These are phyloP conservation scores for Clonostachys byssicola DNA, from an alignment of 2,329 filamentous ascomycete species.

Conservation along the genomic window DNA sequence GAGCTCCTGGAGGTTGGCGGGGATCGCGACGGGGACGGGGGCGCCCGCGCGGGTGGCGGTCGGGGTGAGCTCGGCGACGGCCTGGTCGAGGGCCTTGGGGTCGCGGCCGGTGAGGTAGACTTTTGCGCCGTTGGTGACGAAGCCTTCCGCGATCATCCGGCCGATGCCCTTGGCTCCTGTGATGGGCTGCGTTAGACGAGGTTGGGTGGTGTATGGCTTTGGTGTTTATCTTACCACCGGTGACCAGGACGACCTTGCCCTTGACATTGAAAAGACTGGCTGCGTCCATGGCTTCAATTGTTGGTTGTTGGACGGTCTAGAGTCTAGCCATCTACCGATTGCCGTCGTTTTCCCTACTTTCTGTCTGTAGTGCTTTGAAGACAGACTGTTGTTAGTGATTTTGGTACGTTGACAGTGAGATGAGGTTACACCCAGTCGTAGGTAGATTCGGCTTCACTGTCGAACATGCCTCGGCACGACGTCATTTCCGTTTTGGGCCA, in stretches of 20 bases:
- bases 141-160: slow-evolving; percentile 64
- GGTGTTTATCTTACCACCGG: slow-evolving; percentile 30
- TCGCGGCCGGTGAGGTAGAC: slow-evolving; percentile 66
- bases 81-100: slow-evolving; percentile 48
- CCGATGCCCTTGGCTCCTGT: slow-evolving; percentile 57
- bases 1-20: slow-evolving; percentile 60
- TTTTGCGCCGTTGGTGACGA: slow-evolving; percentile 57
- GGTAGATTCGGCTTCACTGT: too few relatives aligned
- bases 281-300: slow-evolving; percentile 40
- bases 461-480: too few relatives aligned
- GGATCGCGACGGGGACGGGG: slow-evolving; percentile 40
- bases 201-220: background rate
- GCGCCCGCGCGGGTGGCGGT: slow-evolving; percentile 37
- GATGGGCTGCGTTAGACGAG: background rate
- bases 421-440: too few relatives aligned
- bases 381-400: too few relatives aligned
- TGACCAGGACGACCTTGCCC: slow-evolving; percentile 56
- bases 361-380: too few relatives aligned
- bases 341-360: too few relatives aligned
- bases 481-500: too few relatives aligned
- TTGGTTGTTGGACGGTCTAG: slow-evolving; percentile 2
- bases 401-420: too few relatives aligned
- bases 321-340: background rate
- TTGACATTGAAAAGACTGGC: slow-evolving; percentile 54
- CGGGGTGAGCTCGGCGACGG: slow-evolving; percentile 52